Percentiles rank a stretch among this genome's conserved stretches.
Conservation (phyloP, 2,329 filamentous ascomycete species). For the Ilyonectria mors-panacis region DNA sequence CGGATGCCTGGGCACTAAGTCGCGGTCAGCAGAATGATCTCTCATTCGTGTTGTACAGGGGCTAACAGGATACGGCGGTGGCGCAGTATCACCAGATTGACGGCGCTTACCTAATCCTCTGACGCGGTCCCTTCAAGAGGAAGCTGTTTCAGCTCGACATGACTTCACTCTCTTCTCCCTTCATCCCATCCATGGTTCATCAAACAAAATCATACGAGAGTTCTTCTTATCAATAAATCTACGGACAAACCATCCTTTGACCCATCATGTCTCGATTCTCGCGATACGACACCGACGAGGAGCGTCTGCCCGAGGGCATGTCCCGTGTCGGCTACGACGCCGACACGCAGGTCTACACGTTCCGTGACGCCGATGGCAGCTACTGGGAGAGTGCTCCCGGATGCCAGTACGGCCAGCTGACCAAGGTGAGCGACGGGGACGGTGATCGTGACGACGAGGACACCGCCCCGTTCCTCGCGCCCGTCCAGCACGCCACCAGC, state of each 20-base stretch:
- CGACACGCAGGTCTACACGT: slow-evolving; percentile 68
- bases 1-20: not conserved
- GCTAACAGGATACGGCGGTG: slow-evolving; percentile 22
- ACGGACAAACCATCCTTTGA: not conserved
- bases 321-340: slow-evolving; percentile 69
- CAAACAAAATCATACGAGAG: not conserved
- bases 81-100: slow-evolving; percentile 24
- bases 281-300: slow-evolving; percentile 62
- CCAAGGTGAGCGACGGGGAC: slow-evolving; percentile 53
- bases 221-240: slow-evolving; percentile 2
- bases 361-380: slow-evolving; percentile 63
- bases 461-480: slow-evolving; percentile 51
- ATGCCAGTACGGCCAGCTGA: slow-evolving; percentile 63
- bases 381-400: slow-evolving; percentile 67
- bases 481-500: slow-evolving; percentile 34
- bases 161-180: not conserved
- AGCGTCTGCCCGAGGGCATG: slow-evolving; percentile 70
- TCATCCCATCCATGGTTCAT: not conserved
- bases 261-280: slow-evolving; percentile 59
- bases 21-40: not conserved
- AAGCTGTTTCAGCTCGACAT: slow-evolving; percentile 4
- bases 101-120: slow-evolving; percentile 29
- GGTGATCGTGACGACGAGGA: slow-evolving; percentile 44
- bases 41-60: not conserved
- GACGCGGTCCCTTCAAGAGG: slow-evolving; percentile 25